A percentile compares a stretch with the other conserved stretches of the same genome.
These are phyloP conservation scores for Musa itinerans DNA, from an alignment of 176 grass and related monocot species.

Conservation along the genomic window DNA sequence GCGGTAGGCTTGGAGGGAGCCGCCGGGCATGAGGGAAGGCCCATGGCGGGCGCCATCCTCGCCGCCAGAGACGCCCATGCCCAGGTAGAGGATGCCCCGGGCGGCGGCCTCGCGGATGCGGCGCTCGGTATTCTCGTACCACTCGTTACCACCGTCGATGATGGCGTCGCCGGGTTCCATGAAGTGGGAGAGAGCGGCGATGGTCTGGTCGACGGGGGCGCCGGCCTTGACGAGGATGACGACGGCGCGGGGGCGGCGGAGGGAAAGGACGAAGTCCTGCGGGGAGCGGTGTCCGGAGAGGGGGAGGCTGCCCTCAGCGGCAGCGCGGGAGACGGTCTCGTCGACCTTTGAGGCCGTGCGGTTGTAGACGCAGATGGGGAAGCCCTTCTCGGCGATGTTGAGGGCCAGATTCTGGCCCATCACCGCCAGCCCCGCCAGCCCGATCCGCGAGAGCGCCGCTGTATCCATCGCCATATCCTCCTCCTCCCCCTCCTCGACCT, in stretches of 20 bases:
- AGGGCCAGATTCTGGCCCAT: constrained; percentile 96
- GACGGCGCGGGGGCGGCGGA: constrained; percentile 55
- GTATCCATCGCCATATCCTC: constrained; percentile 31
- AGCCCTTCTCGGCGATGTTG: constrained; percentile 91
- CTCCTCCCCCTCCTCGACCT: constrained; percentile 18
- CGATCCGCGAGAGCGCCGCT: constrained; percentile 41
- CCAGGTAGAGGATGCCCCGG: constrained; percentile 68
- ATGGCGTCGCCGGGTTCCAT: constrained; percentile 72
- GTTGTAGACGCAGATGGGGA: constrained; percentile 94
- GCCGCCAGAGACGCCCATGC: constrained; percentile 77
- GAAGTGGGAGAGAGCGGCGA: constrained; percentile 48
- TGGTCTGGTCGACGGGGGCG: constrained; percentile 64
- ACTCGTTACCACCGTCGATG: constrained; percentile 81
- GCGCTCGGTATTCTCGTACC: constrained; percentile 89
- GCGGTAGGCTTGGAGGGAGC: constrained; percentile 52
- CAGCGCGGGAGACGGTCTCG: constrained; percentile 51
- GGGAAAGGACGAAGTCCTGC: constrained; percentile 64
- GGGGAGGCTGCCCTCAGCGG: constrained; percentile 48
- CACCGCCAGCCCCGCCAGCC: constrained; percentile 67
- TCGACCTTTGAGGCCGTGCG: constrained; percentile 78
- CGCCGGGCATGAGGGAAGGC: constrained; percentile 81
- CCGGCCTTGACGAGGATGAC: constrained; percentile 79
- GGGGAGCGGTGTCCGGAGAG: constrained; percentile 58
- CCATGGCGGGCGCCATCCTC: constrained; percentile 75
- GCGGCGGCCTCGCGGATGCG: constrained; percentile 42